Evolutionary conservation across 1,139 yeast genomes (phyloP).

Genomic region (Hemisphaericaspora lyxosophila): DNA sequence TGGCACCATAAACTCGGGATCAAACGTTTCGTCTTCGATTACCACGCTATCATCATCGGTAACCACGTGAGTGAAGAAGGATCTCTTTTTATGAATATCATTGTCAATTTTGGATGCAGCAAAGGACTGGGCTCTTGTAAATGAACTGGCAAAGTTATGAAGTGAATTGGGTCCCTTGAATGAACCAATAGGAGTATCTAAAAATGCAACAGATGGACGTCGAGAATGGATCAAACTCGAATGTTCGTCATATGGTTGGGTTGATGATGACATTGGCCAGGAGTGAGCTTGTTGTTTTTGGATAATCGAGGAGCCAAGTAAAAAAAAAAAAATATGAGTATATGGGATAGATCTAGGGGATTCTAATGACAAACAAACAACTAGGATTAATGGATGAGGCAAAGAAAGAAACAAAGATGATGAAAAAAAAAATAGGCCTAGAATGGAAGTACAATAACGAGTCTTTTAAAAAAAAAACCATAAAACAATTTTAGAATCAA

Average conservation of each 20-base stretch:
- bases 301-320: too few species aligned
- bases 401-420: too few species aligned
- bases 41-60: slow-evolving; percentile 20
- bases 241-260: slow-evolving; percentile 1
- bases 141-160: slow-evolving; percentile 49
- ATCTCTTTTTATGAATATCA: slow-evolving; percentile 43
- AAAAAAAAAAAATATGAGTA: too few species aligned
- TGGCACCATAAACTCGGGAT: slow-evolving; percentile 71
- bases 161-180: slow-evolving; percentile 49
- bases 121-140: slow-evolving; percentile 48
- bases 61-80: slow-evolving; percentile 30
- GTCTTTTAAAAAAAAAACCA: too few species aligned
- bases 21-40: slow-evolving; percentile 59
- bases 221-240: slow-evolving; percentile 12
- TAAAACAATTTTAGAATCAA: too few species aligned
- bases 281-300: too few species aligned
- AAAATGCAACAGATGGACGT: slow-evolving; percentile 27
- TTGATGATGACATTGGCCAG: slow-evolving; percentile 1
- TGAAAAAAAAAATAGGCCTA: too few species aligned
- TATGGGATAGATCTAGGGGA: too few species aligned
- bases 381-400: too few species aligned
- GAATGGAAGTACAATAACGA: too few species aligned
- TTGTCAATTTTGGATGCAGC: slow-evolving; percentile 46
- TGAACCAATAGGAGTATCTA: slow-evolving; percentile 46
- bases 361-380: too few species aligned